Conservation (phyloP, 1,139 yeast species). For the Pneumocystis canis region DNA sequence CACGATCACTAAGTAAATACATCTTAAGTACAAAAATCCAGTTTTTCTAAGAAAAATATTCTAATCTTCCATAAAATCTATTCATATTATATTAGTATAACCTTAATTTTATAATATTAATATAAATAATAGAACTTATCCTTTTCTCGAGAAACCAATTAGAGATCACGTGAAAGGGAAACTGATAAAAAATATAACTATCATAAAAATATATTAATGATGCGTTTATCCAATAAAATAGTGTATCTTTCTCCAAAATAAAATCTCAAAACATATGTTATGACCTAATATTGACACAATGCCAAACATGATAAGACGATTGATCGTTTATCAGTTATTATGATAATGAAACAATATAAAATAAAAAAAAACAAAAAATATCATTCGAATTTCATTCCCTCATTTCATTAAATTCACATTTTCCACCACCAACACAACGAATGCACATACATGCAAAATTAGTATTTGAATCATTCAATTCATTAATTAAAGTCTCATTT, state of each 20-base stretch:
- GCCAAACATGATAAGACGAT: no score
- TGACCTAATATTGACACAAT: no score
- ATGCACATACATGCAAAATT: neutral
- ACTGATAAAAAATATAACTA: neutral
- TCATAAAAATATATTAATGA: neutral
- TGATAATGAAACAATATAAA: neutral
- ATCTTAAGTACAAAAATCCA: neutral
- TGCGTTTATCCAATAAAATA: neutral
- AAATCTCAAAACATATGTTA: neutral
- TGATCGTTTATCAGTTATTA: no score
- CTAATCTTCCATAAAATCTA: neutral
- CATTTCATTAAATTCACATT: neutral
- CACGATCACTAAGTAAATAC: slow-evolving; percentile 7
- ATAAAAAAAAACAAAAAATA: neutral
- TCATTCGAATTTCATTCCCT: neutral
- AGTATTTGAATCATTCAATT: neutral
- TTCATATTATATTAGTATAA: neutral
- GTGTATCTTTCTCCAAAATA: neutral
- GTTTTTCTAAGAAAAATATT: neutral
- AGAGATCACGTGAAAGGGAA: neutral
- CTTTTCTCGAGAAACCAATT: no score
- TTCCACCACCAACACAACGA: neutral
- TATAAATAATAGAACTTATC: no score
- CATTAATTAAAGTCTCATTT: neutral
- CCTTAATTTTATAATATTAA: neutral